Conservation (phyloP, 2,329 filamentous ascomycete genomes). For the Parastagonospora nodorum region DNA sequence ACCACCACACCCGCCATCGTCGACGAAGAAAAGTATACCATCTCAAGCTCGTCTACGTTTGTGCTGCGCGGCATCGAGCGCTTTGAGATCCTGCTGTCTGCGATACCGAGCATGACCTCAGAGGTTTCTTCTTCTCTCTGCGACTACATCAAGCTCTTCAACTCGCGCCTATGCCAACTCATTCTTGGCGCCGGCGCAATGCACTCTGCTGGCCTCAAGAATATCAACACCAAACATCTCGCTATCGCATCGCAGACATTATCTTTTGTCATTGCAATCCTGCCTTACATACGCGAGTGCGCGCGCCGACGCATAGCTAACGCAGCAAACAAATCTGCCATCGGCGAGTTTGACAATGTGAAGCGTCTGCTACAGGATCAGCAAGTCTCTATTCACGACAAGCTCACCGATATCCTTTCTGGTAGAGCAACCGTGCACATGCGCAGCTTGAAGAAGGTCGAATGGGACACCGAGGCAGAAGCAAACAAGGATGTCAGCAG, state of each 20-base stretch:
- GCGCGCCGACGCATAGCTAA: slow-evolving; percentile 71
- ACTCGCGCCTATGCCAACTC: slow-evolving; percentile 93
- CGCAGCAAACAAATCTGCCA: slow-evolving; percentile 50
- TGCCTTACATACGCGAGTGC: slow-evolving; percentile 91
- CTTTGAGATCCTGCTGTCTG: slow-evolving; percentile 80
- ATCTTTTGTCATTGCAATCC: slow-evolving; percentile 82
- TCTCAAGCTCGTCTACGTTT: slow-evolving; percentile 80
- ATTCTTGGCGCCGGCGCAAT: slow-evolving; percentile 95
- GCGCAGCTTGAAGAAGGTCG: slow-evolving; percentile 72
- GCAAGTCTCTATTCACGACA: slow-evolving; percentile 88
- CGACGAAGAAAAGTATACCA: slow-evolving; percentile 82
- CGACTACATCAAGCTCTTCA: slow-evolving; percentile 90
- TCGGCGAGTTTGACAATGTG: slow-evolving; percentile 88
- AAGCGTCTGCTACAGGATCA: slow-evolving; percentile 85
- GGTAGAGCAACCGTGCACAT: slow-evolving; percentile 75
- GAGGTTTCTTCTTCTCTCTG: slow-evolving; percentile 81
- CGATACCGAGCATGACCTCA: slow-evolving; percentile 85
- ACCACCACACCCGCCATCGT: slow-evolving; percentile 67
- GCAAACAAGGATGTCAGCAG: slow-evolving; percentile 57
- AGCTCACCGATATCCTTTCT: slow-evolving; percentile 91
- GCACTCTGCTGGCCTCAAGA: slow-evolving; percentile 84
- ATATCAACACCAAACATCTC: slow-evolving; percentile 89
- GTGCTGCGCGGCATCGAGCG: slow-evolving; percentile 81
- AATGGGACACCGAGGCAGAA: slow-evolving; percentile 67
- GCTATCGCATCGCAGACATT: slow-evolving; percentile 89